Base-by-base conservation (phyloP, 1,284 basidiomycete species). In the Papiliotrema laurentii region DNA sequence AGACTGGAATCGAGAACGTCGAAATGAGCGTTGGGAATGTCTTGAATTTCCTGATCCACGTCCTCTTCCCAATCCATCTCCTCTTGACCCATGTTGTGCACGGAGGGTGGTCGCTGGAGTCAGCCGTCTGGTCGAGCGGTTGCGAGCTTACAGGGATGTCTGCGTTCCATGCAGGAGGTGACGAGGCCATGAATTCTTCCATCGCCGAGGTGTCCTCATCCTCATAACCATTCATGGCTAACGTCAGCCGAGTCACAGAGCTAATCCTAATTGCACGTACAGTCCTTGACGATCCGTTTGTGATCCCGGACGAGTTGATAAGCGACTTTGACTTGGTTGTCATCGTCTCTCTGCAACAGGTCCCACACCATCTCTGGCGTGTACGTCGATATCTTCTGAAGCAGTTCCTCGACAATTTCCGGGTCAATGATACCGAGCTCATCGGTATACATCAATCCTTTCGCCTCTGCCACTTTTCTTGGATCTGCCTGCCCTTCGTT, bases 291-390 rank as follows among this genome's bases (percentile, higher is more conserved):
- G 53, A 88, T 81, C 37, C 91, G 77, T 60, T 84, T 81, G 75
- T 94, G 92, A 68, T 97, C 94, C 46, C 91, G 78, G 47, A 96
- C 79, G 2, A 97, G 79, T 81, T 94, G 85, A 71, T 97, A 98
- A 0, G 94, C 93, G 16, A 98, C 92, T 74, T 97, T 94, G 68
- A 97, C 86, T 51, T 91, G 87, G 66, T 97, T 96, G 36, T 94
- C 92, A 50, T 91, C 88, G 40, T 91, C 85, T 55, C 84, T 77
- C 59, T 85, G 79, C 51, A 97, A 74, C 60, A 85, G 86, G 50
- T 87, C 83, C 85, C 88, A 89, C 5, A 97, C 81, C 59, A 92
- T 87, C 2, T 88, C 85, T 68, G 83, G 82, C 49, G 82, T 82
- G 27, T 94, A 85, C 0, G 84, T 86, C 0, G 81, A 74, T 76